A percentile compares a stretch with the other conserved stretches of the same genome.
phyloP scores from a whole-genome alignment of 371 early-diverging fungal genomes.

The Mortierella sp. region DNA sequence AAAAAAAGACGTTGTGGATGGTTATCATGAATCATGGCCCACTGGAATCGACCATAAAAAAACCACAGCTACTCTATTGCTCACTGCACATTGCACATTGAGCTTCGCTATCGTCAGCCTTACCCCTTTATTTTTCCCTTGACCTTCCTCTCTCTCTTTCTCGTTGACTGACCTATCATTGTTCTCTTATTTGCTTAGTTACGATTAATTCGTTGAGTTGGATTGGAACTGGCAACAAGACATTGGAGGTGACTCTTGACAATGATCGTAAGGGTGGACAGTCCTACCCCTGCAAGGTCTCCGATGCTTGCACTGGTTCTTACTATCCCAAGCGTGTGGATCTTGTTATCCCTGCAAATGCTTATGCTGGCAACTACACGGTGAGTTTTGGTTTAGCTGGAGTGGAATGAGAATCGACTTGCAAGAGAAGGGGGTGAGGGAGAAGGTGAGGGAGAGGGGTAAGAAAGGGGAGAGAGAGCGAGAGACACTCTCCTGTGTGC shows the following conservation, averaged over 20 bases:
- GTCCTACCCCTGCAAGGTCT: conserved; percentile 17
- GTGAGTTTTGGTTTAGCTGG: conserved; percentile 15
- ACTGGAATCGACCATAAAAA: no score
- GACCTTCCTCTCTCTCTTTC: background rate
- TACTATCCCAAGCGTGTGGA: conserved; percentile 47
- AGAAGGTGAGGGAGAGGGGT: no score
- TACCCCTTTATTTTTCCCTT: background rate
- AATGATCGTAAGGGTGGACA: conserved; percentile 28
- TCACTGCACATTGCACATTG: background rate
- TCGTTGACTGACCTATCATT: background rate
- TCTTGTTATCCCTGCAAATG: conserved; percentile 24
- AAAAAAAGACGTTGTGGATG: no score
- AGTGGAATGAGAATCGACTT: background rate
- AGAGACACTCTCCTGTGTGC: no score
- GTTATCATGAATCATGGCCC: no score
- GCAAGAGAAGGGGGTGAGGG: no score
- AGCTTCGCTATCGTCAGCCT: no score
- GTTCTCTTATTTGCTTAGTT: conserved; percentile 9
- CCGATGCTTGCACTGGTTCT: conserved; percentile 29
- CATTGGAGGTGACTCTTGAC: conserved; percentile 32
- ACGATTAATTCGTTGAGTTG: conserved; percentile 31
- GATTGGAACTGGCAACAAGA: conserved; percentile 43
- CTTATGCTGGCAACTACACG: conserved; percentile 36
- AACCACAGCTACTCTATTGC: no score
- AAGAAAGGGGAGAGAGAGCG: no score